Base-by-base conservation (phyloP, 257 asterid genomes). In the Solanum gracilifrons region DNA sequence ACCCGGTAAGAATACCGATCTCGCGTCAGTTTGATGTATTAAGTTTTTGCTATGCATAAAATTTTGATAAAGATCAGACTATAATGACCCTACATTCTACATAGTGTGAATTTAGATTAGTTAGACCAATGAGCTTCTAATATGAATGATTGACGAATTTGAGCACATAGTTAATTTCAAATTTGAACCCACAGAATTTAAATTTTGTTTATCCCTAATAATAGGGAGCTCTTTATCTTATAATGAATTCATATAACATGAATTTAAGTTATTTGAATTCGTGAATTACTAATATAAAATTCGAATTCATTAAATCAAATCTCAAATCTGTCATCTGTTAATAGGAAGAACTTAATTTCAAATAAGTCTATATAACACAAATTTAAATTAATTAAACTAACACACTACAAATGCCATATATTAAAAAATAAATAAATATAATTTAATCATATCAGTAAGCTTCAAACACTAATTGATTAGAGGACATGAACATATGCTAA, bases 11-110 rank as follows among this genome's bases (percentile, higher is more conserved):
- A 2, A 39, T 29, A 39, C 2, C 33, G 12, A 75, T 75, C 21
- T 39, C 11, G 5, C 1, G 12, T 7, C 27, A 7, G 0, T 18
- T 2, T 3, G 2, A 0, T 62, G 3, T 1, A 23, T 4, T 62
- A 62, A 3, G 0, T 0, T 62, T 62, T 62, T n/a, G 29, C 6
- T 21, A 60, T 60, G 0, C 2, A 0, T 1, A 21, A 18, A 21
- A 60, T 60, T 60, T 9, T 0, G 13, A 60, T 60, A 9, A 60
- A 3, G 13, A 60, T 1, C 8, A 7, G 6, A 12, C 2, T 25
- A n/a, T 58, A 58, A 60, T 9, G 6, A 60, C 6, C 23, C 13
- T 60, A 20, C 2, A 1, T 21, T 21, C 13, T 60, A 20, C 0
- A 3, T 60, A 9, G 2, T 60, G 69, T 4, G 6, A 60, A 23